These are phyloP conservation scores for Aspergillus affinis DNA, from an alignment of 495 filamentous ascomycete genomes.

Conservation along the genomic window DNA sequence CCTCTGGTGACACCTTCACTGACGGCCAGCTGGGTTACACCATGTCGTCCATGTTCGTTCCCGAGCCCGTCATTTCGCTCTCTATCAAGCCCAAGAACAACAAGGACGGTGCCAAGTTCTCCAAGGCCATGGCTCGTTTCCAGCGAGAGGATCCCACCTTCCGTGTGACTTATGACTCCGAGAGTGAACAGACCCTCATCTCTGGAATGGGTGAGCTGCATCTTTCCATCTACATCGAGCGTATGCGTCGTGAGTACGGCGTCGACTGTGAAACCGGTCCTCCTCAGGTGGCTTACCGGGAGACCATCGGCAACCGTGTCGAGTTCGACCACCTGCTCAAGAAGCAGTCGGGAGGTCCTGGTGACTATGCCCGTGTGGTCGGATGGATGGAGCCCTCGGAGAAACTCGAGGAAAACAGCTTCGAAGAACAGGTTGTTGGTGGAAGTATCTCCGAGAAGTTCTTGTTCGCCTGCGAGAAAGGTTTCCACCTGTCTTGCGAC, in stretches of 20 bases:
- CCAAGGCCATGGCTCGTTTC: conserved; percentile 98
- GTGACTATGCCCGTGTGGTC: conserved; percentile 91
- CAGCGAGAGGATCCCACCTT: conserved; percentile 99
- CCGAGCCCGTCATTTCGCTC: conserved; percentile 95
- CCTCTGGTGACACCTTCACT: conserved; percentile 97
- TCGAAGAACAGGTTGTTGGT: conserved; percentile 83
- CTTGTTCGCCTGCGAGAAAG: conserved; percentile 93
- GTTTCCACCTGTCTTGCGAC: conserved; percentile 79
- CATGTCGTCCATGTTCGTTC: conserved; percentile 99
- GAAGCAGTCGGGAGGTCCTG: conserved; percentile 94
- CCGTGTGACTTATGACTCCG: conserved; percentile 85
- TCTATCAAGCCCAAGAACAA: conserved; percentile 95
- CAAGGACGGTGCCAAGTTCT: conserved; percentile 92
- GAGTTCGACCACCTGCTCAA: conserved; percentile 92
- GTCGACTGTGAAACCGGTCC: conserved; percentile 95
- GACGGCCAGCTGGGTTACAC: conserved; percentile 90
- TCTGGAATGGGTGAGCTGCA: conserved; percentile 98
- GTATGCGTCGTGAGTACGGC: conserved; percentile 95
- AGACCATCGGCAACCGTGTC: conserved; percentile 77
- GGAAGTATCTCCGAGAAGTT: conserved; percentile 96
- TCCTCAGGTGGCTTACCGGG: conserved; percentile 96
- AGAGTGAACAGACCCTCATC: conserved; percentile 94
- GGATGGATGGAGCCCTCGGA: conserved; percentile 89
- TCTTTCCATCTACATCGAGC: conserved; percentile 96
- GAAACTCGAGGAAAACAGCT: conserved; percentile 71